Base-by-base conservation (phyloP, 768 basidiomycete species). In the Boletus edulis region DNA sequence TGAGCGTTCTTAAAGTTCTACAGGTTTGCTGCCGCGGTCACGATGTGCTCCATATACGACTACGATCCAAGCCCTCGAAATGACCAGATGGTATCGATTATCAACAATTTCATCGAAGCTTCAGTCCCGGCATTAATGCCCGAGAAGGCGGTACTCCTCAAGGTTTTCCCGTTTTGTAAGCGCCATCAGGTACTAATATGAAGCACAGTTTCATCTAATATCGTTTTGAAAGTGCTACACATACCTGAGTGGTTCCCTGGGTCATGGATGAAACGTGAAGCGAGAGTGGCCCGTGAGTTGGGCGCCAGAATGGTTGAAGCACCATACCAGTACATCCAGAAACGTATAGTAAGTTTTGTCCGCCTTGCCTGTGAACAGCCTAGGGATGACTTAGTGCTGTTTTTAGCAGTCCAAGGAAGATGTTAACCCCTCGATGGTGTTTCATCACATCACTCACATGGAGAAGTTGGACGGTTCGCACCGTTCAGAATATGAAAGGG, bases 11-110 rank as follows among this genome's bases (percentile, higher is more conserved):
- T 10, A 48, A 4, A 6, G 5, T n/a, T 20, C 8, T 29, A 15
- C 20, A 75, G 75, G 31, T 59, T 69, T 35, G 61, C 74, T 17
- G 69, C 64, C 59, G 51, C 72, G 62, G 72, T 75, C 39, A 58
- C 65, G 4, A 54, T 66, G 41, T 37, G 42, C 17, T 52, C 51
- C 11, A 9, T 61, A 43, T 59, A 63, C 24, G 67, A 55, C 54
- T 66, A 66, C 10, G 61, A 66, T 27, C 57, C 61, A 27, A 56
- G 22, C 14, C 58, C 55, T 14, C 46, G 6, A 9, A 38, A 55
- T 27, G 64, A 65, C 32, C 41, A 41, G 8, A 65, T 62, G 45
- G 64, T 65, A 27, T 51, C 50, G 2, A 46, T 52, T 14, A 53
- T 63, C 12, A 41, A 57, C 17, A 51, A 45, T 0, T 66, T 59